phyloP scores from a whole-genome alignment of 164 flowering plant genomes.

The Chimonanthus salicifolius region DNA sequence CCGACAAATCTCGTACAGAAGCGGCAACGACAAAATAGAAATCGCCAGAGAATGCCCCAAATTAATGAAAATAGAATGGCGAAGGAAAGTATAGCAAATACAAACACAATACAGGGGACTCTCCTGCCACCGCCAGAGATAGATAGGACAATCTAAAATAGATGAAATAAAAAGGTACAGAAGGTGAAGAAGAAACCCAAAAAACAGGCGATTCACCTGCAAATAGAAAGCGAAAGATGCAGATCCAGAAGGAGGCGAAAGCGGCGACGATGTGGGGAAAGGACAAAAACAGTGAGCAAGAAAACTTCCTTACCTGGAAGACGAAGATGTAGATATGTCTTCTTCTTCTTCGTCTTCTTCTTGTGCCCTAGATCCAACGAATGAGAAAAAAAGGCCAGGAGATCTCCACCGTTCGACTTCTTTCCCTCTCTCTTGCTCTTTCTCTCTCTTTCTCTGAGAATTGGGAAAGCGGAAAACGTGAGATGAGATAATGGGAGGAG shows the following conservation, averaged over 20 bases:
- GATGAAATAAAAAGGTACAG: not conserved
- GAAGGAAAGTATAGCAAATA: no score
- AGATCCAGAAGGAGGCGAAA: not conserved
- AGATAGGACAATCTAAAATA: no score
- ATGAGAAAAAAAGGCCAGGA: not conserved
- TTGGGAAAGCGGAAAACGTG: slow-evolving; percentile 27
- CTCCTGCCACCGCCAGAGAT: no score
- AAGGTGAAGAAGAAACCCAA: not conserved
- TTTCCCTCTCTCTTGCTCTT: not conserved
- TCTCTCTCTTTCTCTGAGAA: slow-evolving; percentile 6
- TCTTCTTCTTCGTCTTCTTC: not conserved
- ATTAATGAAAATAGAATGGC: no score
- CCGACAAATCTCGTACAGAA: no score
- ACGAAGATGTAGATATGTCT: not conserved
- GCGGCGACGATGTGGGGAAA: not conserved
- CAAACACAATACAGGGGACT: no score
- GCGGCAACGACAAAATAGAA: no score
- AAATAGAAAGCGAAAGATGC: not conserved
- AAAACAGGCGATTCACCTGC: no score
- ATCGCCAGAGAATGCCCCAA: no score
- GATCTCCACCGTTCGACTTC: slow-evolving; percentile 2
- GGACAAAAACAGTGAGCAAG: not conserved
- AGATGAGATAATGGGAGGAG: slow-evolving; percentile 35
- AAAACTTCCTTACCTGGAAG: not conserved
- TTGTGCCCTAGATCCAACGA: slow-evolving; percentile 14